Conservation (phyloP, 1,284 basidiomycete species). For the Bondarzewia mesenterica region DNA sequence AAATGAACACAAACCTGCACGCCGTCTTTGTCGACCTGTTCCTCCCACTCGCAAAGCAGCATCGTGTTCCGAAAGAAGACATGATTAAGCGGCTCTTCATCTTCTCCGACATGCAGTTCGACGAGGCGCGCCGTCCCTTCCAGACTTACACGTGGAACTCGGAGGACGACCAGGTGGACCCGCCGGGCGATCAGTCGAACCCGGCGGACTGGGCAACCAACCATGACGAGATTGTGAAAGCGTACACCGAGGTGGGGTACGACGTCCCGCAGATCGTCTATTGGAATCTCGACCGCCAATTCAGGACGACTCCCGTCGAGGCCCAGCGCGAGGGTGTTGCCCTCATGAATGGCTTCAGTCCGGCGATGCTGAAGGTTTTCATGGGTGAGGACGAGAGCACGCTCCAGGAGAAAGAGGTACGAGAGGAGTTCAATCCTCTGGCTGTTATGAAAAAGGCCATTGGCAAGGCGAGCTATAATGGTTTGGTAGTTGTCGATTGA, state of each 20-base stretch:
- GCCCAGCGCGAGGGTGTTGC: conserved; percentile 50
- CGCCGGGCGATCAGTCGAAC: neutral
- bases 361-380: conserved; percentile 64
- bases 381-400: conserved; percentile 37
- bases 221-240: conserved; percentile 44
- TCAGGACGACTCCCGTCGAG: conserved; percentile 36
- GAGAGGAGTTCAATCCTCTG: conserved; percentile 35
- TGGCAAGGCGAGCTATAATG: conserved; percentile 37
- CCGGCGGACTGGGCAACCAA: conserved; percentile 45
- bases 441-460: conserved; percentile 48
- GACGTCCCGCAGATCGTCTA: conserved; percentile 62
- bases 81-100: conserved; percentile 72
- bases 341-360: conserved; percentile 61
- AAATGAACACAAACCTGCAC: conserved; percentile 51
- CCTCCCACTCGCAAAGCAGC: conserved; percentile 45
- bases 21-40: conserved; percentile 53
- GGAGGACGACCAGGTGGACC: neutral
- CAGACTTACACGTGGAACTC: neutral
- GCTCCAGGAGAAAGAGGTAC: conserved; percentile 22
- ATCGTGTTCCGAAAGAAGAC: conserved; percentile 51
- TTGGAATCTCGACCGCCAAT: conserved; percentile 36
- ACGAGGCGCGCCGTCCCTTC: conserved; percentile 22
- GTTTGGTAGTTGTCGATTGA: conserved; percentile 7
- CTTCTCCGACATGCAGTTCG: conserved; percentile 76
- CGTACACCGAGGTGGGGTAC: conserved; percentile 53